These are phyloP conservation scores for Prunus davidiana DNA, from an alignment of 306 rosid genomes.

Conservation along the genomic window DNA sequence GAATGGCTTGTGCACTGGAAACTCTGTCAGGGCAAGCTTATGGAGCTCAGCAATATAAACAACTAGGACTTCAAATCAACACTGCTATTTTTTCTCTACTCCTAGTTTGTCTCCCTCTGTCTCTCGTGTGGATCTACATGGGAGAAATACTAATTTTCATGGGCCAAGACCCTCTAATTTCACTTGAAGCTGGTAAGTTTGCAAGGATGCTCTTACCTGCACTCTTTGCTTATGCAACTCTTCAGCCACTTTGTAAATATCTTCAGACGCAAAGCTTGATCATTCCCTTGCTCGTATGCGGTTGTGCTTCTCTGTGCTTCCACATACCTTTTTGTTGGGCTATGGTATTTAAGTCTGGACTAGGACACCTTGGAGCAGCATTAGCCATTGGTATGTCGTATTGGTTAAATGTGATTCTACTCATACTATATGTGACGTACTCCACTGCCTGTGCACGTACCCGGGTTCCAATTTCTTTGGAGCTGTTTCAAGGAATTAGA, in stretches of 20 bases:
- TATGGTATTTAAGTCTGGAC: conserved; percentile 55
- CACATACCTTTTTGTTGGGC: conserved; percentile 67
- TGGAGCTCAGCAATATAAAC: conserved; percentile 42
- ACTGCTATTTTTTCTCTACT: conserved; percentile 44
- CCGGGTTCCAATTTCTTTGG: conserved; percentile 47
- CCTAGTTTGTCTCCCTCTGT: conserved; percentile 53
- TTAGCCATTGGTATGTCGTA: conserved; percentile 57
- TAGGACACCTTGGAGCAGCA: conserved; percentile 65
- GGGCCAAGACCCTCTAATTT: conserved; percentile 80
- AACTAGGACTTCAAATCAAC: conserved; percentile 28
- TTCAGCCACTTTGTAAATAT: conserved; percentile 60
- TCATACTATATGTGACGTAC: conserved; percentile 46
- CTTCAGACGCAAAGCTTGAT: conserved; percentile 68
- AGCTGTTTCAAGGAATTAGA: conserved; percentile 48
- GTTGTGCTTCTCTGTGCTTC: conserved; percentile 37
- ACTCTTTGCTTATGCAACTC: conserved; percentile 60
- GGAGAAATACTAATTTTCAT: conserved; percentile 46
- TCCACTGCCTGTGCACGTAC: conserved; percentile 41
- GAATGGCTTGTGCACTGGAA: conserved; percentile 44
- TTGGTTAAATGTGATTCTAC: conserved; percentile 65
- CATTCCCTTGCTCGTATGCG: conserved; percentile 52
- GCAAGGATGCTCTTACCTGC: conserved; percentile 63
- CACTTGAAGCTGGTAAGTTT: conserved; percentile 65
- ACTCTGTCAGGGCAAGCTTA: conserved; percentile 47
- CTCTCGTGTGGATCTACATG: conserved; percentile 56